Conservation (phyloP, 768 basidiomycete species). For the Gymnopilus junonius region DNA sequence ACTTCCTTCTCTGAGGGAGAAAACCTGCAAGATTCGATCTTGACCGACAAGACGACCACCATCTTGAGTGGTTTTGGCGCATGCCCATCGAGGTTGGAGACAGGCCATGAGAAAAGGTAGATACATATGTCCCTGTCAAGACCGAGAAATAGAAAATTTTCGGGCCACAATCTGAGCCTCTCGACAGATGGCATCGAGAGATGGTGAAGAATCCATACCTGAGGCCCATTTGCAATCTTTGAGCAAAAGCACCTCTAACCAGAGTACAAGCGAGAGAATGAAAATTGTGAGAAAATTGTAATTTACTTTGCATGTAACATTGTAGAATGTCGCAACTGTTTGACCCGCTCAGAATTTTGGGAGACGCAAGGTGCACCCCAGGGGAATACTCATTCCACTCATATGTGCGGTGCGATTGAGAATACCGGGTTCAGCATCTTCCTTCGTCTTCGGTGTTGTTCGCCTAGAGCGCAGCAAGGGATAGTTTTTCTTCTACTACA, state of each 20-base stretch:
- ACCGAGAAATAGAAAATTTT: constrained; percentile 27
- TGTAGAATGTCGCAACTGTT: constrained; percentile 43
- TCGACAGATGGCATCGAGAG: constrained; percentile 41
- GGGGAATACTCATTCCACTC: constrained; percentile 36
- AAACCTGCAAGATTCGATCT: constrained; percentile 28
- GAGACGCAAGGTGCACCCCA: neutral
- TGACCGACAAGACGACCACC: constrained; percentile 23
- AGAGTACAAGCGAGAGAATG: neutral
- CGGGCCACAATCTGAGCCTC: constrained; percentile 41
- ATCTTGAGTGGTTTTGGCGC: neutral
- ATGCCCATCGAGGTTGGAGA: neutral
- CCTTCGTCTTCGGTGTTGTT: constrained; percentile 44
- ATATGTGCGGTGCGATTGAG: constrained; percentile 38
- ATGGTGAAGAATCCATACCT: constrained; percentile 40
- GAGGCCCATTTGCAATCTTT: constrained; percentile 30
- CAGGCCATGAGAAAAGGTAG: too few relatives aligned
- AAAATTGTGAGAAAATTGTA: neutral
- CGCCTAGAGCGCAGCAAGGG: constrained; percentile 29
- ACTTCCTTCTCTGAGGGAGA: constrained; percentile 23
- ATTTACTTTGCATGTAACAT: constrained; percentile 34
- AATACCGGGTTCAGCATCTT: constrained; percentile 46
- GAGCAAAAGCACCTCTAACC: constrained; percentile 31
- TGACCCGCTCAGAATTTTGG: neutral
- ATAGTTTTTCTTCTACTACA: neutral
- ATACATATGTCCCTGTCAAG: constrained; percentile 21